Percentiles rank a stretch among this genome's conserved stretches.
Evolutionary conservation across 2,329 filamentous ascomycete species (phyloP).

Genomic region (Cladosporium sp.): DNA sequence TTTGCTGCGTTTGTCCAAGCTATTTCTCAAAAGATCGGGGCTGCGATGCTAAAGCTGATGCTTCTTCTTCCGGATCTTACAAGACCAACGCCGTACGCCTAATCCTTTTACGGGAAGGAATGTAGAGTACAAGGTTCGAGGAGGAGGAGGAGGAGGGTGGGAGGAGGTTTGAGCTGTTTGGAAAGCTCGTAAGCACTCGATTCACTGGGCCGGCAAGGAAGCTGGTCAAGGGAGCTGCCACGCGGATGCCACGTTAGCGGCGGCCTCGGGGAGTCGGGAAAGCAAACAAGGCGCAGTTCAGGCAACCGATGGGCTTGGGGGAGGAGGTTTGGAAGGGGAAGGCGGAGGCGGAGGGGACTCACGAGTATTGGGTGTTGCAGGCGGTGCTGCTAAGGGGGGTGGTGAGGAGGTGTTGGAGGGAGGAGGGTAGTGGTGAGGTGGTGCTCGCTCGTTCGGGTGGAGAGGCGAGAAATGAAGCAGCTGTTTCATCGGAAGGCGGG

Average conservation of each 20-base stretch:
- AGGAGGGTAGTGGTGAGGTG: slow-evolving; percentile 2
- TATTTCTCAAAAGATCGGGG: not conserved
- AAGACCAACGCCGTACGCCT: slow-evolving; percentile 20
- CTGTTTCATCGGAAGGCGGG: slow-evolving; percentile 11
- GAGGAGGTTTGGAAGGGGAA: not conserved
- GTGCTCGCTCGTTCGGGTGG: slow-evolving; percentile 9
- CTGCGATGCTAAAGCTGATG: slow-evolving; percentile 11
- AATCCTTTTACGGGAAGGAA: slow-evolving; percentile 13
- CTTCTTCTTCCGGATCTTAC: slow-evolving; percentile 13
- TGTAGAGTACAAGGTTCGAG: slow-evolving; percentile 17
- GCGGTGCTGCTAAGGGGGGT: slow-evolving; percentile 7
- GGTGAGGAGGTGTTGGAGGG: slow-evolving; percentile 9
- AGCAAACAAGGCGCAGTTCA: slow-evolving; percentile 12
- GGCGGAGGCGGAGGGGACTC: not conserved
- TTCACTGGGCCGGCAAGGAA: slow-evolving; percentile 3
- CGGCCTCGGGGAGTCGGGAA: slow-evolving; percentile 11
- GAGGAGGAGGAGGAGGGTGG: not conserved
- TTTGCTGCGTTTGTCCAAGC: slow-evolving; percentile 10
- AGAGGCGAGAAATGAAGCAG: slow-evolving; percentile 19
- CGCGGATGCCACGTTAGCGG: slow-evolving; percentile 16
- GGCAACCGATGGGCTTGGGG: not conserved
- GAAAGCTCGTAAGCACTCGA: slow-evolving; percentile 7
- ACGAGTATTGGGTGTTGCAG: slow-evolving; percentile 5
- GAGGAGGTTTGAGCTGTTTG: not conserved
- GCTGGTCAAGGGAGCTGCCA: slow-evolving; percentile 14